Base-by-base conservation (phyloP, 306 rosid species). In the Cucumis melo region DNA sequence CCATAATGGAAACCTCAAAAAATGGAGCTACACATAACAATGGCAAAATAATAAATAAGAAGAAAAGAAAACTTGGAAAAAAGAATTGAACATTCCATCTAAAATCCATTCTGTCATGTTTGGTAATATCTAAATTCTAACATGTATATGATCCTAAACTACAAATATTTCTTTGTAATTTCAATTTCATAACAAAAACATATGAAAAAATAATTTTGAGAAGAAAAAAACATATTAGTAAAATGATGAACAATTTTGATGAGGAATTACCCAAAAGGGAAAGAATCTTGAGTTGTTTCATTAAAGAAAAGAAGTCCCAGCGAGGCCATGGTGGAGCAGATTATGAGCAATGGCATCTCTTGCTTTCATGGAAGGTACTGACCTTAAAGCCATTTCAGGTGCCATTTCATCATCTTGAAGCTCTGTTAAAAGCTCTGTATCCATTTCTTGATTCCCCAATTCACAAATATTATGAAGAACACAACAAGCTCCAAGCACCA, bases 261-360 rank as follows among this genome's bases (percentile, higher is more conserved):
- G 6, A 70, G 13, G 4, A 48, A 27, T 15, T 63, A 72, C 41
- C 44, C 42, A 50, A 50, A 51, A 6, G 53, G 20, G 72, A 51
- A 15, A 73, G 58, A 48, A 48, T 48, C 8, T 51, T 3, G 42
- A 32, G 34, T 41, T 67, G 0, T 19, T 60, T 20, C 19, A 50
- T 83, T 83, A 92, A 21, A 92, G 85, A 85, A 89, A 94, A 39
- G 93, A 74, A 63, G 98, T 88, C 73, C 98, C 99, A 5, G 97
- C 99, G 42, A 92, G 85, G 34, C 99, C 99, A 85, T 90, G 99
- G 78, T 95, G 98, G 67, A 95, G 76, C n/a, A 95, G 88, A 85
- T 95, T 92, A 84, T 95, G 99, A 58, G 99, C 98, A 85, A 95
- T 95, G 50, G 88, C 74, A 68, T 95, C 99, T 79, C 99, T 85